Percentiles rank a stretch among this genome's conserved stretches.
phyloP scores from a whole-genome alignment of 2,329 filamentous ascomycete species.

The Orbilia oligospora region DNA sequence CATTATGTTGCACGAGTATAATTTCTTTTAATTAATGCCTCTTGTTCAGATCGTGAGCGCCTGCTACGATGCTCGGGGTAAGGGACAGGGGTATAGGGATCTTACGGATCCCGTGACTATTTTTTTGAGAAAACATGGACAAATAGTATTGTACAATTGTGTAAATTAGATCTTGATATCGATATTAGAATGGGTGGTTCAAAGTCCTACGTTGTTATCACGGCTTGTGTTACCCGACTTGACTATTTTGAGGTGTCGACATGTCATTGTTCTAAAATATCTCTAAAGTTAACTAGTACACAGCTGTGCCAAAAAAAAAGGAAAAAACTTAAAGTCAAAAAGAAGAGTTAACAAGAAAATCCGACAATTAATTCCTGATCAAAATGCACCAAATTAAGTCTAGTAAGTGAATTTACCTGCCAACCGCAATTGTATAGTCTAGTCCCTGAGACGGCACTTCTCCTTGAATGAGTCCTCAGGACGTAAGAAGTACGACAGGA shows the following conservation, averaged over 20 bases:
- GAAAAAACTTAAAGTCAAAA: no score
- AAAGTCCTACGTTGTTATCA: neutral
- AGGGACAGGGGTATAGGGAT: neutral
- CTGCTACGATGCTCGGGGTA: neutral
- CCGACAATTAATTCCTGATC: neutral
- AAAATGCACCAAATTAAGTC: neutral
- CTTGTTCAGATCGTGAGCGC: neutral
- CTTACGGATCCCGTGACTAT: neutral
- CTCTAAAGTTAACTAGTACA: neutral
- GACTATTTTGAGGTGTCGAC: neutral
- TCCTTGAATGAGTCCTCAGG: slow-evolving; percentile 22
- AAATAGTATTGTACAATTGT: neutral
- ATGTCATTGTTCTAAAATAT: no score
- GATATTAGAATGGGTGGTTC: neutral
- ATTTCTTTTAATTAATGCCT: neutral
- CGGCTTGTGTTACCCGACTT: neutral
- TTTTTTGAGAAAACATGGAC: neutral
- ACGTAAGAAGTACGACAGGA: slow-evolving; percentile 48
- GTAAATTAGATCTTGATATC: neutral
- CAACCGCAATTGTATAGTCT: slow-evolving; percentile 66
- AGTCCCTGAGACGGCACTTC: neutral
- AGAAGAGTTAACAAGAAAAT: neutral
- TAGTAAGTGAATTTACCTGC: neutral
- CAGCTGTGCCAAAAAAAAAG: neutral
- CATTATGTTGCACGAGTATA: neutral